Percentiles rank a stretch among this genome's conserved stretches.
These are phyloP conservation scores for Globisporangium recalcitrans DNA, from an alignment of 352 stramenopile species.

Conservation along the genomic window DNA sequence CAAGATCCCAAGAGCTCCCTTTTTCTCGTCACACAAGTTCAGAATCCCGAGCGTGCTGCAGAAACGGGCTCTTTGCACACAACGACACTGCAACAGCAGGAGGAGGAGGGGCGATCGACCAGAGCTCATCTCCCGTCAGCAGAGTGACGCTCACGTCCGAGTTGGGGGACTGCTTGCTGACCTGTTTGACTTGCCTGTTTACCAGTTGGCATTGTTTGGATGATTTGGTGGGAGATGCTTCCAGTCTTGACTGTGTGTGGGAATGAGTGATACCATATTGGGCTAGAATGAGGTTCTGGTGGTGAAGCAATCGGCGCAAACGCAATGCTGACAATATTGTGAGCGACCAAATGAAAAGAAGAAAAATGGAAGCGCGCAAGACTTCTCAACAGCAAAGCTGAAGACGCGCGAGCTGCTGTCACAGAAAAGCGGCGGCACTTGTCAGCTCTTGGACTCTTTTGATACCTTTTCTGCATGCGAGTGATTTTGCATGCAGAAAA, in stretches of 20 bases:
- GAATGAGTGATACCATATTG: too few relatives aligned
- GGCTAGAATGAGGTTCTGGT: not conserved
- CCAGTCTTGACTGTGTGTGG: not conserved
- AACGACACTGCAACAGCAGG: not conserved
- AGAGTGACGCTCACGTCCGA: not conserved
- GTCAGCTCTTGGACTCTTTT: not conserved
- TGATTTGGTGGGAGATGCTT: slow-evolving; percentile 1
- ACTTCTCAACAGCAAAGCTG: slow-evolving; percentile 4
- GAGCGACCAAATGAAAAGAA: not conserved
- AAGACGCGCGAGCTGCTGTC: not conserved
- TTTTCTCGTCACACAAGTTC: slow-evolving; percentile 5
- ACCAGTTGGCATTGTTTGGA: not conserved
- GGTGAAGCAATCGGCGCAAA: slow-evolving; percentile 1
- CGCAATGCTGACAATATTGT: not conserved
- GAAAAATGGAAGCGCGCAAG: not conserved
- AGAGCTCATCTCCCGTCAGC: not conserved
- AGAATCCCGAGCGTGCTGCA: not conserved
- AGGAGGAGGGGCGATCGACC: not conserved
- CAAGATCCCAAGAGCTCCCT: too few relatives aligned
- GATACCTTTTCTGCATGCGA: not conserved
- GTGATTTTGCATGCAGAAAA: not conserved
- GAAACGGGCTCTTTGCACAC: not conserved
- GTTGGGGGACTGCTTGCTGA: not conserved
- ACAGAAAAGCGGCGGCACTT: not conserved
- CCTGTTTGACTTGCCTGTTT: not conserved